Percentiles rank a stretch among this genome's conserved stretches.
Evolutionary conservation across 2,329 filamentous ascomycete species (phyloP).

Genomic region (Helminthosporium solani): DNA sequence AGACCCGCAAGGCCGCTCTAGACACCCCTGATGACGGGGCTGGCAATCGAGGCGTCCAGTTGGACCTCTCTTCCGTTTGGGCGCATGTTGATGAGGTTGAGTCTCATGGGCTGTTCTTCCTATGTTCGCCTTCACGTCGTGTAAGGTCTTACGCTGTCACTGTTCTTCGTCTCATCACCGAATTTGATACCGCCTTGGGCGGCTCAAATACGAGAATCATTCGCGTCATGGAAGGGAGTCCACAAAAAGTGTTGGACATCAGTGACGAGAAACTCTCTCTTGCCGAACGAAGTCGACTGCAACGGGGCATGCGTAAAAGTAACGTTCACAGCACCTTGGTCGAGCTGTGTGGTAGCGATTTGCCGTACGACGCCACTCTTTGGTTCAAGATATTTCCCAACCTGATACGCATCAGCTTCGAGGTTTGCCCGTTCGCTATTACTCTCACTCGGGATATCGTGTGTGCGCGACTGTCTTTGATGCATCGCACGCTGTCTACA

Average conservation of each 20-base stretch:
- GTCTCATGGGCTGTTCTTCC: constrained; percentile 92
- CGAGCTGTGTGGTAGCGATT: constrained; percentile 91
- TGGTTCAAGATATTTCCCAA: constrained; percentile 99
- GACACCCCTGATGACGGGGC: constrained; percentile 63
- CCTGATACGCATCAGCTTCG: constrained; percentile 83
- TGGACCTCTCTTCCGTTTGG: constrained; percentile 85
- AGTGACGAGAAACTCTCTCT: constrained; percentile 90
- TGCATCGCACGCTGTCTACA: constrained; percentile 80
- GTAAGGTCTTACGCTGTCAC: constrained; percentile 90
- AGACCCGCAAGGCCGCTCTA: constrained; percentile 70
- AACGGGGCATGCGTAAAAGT: constrained; percentile 83
- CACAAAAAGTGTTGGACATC: constrained; percentile 83
- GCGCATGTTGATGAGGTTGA: constrained; percentile 96
- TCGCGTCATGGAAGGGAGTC: constrained; percentile 86
- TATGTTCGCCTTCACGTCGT: constrained; percentile 90
- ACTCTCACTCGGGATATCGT: constrained; percentile 88
- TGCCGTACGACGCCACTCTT: constrained; percentile 88
- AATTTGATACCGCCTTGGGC: constrained; percentile 87
- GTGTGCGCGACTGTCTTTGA: constrained; percentile 87
- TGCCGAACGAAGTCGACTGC: constrained; percentile 86
- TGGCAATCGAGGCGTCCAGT: constrained; percentile 72
- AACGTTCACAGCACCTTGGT: constrained; percentile 84
- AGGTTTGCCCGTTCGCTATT: constrained; percentile 87
- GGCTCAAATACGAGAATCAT: constrained; percentile 82
- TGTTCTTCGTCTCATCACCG: constrained; percentile 84